Base-by-base conservation (phyloP, 2,329 filamentous ascomycete genomes). In the Diplodia corticola region DNA sequence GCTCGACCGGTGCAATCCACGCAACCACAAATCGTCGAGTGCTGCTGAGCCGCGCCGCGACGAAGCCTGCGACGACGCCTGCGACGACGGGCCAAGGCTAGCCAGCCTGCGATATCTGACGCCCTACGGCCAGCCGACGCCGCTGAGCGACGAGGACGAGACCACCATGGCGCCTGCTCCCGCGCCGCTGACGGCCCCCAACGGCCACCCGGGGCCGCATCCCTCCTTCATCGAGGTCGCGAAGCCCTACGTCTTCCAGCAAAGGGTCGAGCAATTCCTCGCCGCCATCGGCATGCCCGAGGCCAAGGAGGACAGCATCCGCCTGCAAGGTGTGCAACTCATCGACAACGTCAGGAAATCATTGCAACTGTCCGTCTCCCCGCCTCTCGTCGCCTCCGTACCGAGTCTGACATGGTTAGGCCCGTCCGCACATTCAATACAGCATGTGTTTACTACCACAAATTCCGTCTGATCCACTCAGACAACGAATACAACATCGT, bases 381-480 rank as follows among this genome's bases (percentile, higher is more conserved):
- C 15, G 22, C 81, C 61, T 20, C 17, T 51, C 9, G 28, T 13
- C 7, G 2, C 10, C 24, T 10, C 7, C 30, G 5, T 33, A 10
- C 7, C 30, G 49, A 7, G 60, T 63, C 57, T 63, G 37, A 66
- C 64, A 63, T n/a, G 5, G 51, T 13, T 68, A 93, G 91, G 53
- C 95, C 95, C 1, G 88, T 97, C 26, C 90, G 91, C 68, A 98
- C 95, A 0, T 97, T 92, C 78, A 91, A 94, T 71, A 96, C 94
- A 0, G 95, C 95, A 0, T 92, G 90, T 69, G 89, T 91, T 17
- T 97, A 97, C 77, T 99, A 93, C 75, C 94, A 98, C 82, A 93
- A 93, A 71, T 97, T 97, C 76, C 89, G 94, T 35, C 85, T 98
- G 63, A 87, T 90, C 53, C 93, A 96, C 73, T 86, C 89, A n/a